Percentiles rank a stretch among this genome's conserved stretches.
Evolutionary conservation across 345 rosid species (phyloP).

Genomic region (Physaria fendleri): DNA sequence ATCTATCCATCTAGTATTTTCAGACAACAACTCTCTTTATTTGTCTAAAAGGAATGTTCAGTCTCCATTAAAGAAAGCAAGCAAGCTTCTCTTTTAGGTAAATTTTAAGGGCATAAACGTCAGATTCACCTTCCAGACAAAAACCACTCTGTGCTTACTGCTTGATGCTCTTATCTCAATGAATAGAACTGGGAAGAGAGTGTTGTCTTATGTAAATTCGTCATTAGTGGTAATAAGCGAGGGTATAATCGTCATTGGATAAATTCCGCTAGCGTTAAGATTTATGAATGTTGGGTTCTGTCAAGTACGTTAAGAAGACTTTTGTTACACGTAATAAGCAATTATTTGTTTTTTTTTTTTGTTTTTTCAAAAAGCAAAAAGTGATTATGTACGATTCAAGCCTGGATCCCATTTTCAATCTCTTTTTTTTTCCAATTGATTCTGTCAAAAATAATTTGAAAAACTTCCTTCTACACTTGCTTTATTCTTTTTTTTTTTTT

Average conservation of each 20-base stretch:
- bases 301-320: constrained; percentile 23
- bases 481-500: neutral
- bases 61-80: neutral
- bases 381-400: neutral
- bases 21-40: neutral
- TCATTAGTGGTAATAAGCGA: neutral
- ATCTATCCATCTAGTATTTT: constrained; percentile 4
- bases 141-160: neutral
- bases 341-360: neutral
- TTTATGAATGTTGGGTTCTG: constrained; percentile 4
- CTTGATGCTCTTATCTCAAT: neutral
- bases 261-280: neutral
- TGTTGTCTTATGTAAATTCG: neutral
- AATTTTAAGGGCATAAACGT: constrained; percentile 1
- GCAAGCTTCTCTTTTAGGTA: neutral
- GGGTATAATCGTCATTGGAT: constrained; percentile 4
- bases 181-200: neutral
- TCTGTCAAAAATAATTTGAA: neutral
- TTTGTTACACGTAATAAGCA: constrained; percentile 27
- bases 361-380: neutral
- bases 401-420: constrained; percentile 13
- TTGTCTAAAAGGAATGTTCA: neutral
- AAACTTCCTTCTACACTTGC: neutral
- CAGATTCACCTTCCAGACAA: neutral
- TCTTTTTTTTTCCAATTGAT: neutral